These are phyloP conservation scores for Blastocystis hominis DNA, from an alignment of 352 stramenopile genomes.

Conservation along the genomic window DNA sequence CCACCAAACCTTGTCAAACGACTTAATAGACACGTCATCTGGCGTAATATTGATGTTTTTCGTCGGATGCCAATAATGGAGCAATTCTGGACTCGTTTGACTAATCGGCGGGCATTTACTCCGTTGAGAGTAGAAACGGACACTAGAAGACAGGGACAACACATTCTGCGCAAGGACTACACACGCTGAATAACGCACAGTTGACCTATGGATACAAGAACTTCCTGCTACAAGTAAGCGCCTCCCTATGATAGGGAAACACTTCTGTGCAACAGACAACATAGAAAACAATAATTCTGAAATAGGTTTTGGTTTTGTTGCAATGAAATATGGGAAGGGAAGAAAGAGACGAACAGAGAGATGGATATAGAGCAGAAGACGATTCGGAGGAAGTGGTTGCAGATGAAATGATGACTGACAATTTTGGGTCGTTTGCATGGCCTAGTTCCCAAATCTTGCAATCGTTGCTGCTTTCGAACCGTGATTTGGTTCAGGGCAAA, in stretches of 20 bases:
- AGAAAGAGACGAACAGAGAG: neutral
- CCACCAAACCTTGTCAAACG: constrained; percentile 53
- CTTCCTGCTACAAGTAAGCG: neutral
- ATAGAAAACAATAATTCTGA: neutral
- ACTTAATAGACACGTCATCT: constrained; percentile 27
- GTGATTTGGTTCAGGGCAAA: neutral
- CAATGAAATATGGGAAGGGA: neutral
- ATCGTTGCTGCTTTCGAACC: neutral
- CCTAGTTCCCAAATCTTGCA: neutral
- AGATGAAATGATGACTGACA: neutral
- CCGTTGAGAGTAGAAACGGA: neutral
- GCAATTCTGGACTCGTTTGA: constrained; percentile 27
- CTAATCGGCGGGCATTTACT: neutral
- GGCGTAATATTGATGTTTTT: constrained; percentile 17
- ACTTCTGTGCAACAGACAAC: neutral
- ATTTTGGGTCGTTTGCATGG: neutral
- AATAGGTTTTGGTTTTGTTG: neutral
- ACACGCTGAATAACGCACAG: neutral
- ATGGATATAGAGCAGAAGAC: neutral
- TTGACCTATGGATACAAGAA: neutral
- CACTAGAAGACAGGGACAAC: neutral
- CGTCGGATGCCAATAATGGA: constrained; percentile 54
- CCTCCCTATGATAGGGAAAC: neutral
- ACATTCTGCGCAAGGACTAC: neutral
- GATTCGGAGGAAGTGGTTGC: neutral